Base-by-base conservation (phyloP, 208 protist genomes). In the Leishmania martiniquensis region DNA sequence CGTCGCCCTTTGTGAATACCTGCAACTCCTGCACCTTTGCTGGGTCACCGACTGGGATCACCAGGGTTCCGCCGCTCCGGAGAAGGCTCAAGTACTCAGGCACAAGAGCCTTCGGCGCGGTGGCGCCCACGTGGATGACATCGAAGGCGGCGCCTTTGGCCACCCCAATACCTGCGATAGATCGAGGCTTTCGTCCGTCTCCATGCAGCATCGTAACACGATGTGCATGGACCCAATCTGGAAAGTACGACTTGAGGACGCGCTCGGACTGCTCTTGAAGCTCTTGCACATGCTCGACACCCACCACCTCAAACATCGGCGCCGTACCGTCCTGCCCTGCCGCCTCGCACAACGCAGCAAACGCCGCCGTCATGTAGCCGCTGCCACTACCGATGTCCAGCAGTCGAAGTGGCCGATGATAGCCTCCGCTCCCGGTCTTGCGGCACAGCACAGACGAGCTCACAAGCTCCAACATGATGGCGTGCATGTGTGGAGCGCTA, bases 401-500 rank as follows among this genome's bases (percentile, higher is more conserved):
- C 44, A 91, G 87, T 1, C 81, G 80, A 60, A 92, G 57, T 22
- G 78, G 59, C 67, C 76, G 59, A 45, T 54, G 68, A 42, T 76
- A 22, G 15, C 51, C 68, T 17, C 73, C 52, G 25, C 76, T 47
- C 51, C 54, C 32, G 10, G n/a, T 47, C 51, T 78, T 63, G 49
- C 74, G 47, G 63, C 72, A 0, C n/a, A 78, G 54, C 10, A 97
- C 52, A 39, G 89, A 90, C 32, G 90, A 81, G 29, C 82, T 75
- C 29, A 96, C 70, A n/a, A 95, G 57, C 66, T 97, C 89, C 25
- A 97, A 66, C 86, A 92, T 94, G 34, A 94, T 96, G 9, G 94
- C 95, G 76, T 98, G 95, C 92, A 98, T 98, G 80, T 98, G 95
- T 22, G 95, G 95, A 1, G 95, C 95, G 62, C 93, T 96, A 70